Conservation (phyloP, 106 monocot species). For the Dioscorea alata region DNA sequence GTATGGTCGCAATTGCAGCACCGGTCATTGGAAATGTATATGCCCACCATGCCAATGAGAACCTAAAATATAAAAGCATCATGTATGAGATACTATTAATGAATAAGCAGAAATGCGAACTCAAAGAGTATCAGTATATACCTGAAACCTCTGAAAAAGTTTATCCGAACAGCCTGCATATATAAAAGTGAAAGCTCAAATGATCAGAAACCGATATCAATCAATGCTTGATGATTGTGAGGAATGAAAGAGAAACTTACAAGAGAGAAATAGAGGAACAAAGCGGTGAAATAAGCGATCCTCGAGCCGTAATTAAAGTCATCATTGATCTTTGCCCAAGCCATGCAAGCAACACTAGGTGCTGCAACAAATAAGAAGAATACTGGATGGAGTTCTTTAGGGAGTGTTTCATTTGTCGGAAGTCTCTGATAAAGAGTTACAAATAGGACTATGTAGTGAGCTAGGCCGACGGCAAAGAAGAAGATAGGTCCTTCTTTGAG, state of each 20-base stretch:
- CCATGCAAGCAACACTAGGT: constrained; percentile 66
- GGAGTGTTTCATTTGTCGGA: constrained; percentile 74
- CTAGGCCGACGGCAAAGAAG: constrained; percentile 80
- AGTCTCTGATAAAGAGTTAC: constrained; percentile 86
- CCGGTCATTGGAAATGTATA: constrained; percentile 77
- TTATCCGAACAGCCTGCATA: constrained; percentile 73
- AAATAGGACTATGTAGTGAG: constrained; percentile 73
- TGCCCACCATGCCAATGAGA: constrained; percentile 88
- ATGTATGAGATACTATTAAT: not conserved
- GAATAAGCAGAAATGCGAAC: not conserved
- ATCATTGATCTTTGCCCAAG: constrained; percentile 64
- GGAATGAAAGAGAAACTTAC: constrained; percentile 27
- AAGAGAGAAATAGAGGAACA: constrained; percentile 72
- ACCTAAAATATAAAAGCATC: constrained; percentile 12
- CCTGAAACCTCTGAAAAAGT: constrained; percentile 87
- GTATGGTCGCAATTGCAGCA: constrained; percentile 52
- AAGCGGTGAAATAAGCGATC: constrained; percentile 59
- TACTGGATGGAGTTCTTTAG: constrained; percentile 82
- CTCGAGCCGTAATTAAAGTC: constrained; percentile 46
- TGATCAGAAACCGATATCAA: not conserved
- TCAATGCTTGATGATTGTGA: no score
- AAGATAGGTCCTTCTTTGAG: constrained; percentile 80
- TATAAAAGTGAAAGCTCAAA: not conserved
- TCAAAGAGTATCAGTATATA: constrained; percentile 1
- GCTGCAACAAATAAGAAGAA: constrained; percentile 86